Conservation (phyloP, 176 grass and related monocot genomes). For the Raddia guianensis region DNA sequence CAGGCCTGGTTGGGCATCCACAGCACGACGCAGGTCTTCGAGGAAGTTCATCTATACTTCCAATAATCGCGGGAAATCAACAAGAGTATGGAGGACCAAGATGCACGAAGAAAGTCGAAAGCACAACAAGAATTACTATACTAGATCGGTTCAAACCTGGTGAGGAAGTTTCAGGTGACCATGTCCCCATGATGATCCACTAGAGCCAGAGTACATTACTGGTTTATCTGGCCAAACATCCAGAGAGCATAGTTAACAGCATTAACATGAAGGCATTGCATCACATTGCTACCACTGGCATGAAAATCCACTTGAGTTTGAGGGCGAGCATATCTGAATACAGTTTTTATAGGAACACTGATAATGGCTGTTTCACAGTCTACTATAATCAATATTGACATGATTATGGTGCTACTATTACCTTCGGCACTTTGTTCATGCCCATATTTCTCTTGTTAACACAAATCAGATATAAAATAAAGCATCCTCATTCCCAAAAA, state of each 20-base stretch:
- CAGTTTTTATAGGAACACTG: neutral
- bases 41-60: conserved; percentile 57
- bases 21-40: conserved; percentile 44
- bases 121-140: neutral
- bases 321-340: neutral
- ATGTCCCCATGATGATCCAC: conserved; percentile 45
- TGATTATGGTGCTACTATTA: neutral
- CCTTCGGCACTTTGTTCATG: neutral
- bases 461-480: conserved; percentile 24
- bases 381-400: neutral
- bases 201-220: conserved; percentile 56
- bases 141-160: conserved; percentile 40
- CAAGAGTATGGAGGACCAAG: conserved; percentile 1
- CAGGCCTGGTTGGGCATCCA: conserved; percentile 39
- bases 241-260: conserved; percentile 32
- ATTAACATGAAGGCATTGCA: neutral
- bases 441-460: neutral
- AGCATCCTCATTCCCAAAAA: neutral
- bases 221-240: conserved; percentile 51
- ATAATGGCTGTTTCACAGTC: too few species aligned
- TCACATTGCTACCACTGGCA: conserved; percentile 17
- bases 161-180: conserved; percentile 54
- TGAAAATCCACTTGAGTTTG: neutral
- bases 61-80: conserved; percentile 1
- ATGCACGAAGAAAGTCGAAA: neutral